These are phyloP conservation scores for Pouteria glomerata DNA, from an alignment of 148 eudicot genomes.

Conservation along the genomic window DNA sequence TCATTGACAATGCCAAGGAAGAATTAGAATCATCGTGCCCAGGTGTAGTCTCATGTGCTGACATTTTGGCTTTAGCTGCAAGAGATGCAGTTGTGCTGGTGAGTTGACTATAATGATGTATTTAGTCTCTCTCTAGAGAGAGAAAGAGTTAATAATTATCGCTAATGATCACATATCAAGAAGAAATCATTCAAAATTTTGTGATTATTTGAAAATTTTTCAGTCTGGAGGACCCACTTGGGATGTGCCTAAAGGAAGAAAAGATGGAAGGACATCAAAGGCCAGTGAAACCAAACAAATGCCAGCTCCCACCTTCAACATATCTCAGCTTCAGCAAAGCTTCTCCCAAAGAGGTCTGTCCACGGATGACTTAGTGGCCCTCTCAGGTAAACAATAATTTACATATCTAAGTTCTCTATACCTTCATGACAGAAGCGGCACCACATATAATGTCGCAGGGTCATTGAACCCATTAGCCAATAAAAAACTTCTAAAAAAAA, in stretches of 20 bases:
- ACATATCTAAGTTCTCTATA: too few species aligned
- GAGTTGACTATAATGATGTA: constrained; percentile 19
- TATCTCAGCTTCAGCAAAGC: constrained; percentile 80
- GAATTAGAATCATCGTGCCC: constrained; percentile 67
- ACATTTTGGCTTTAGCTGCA: constrained; percentile 80
- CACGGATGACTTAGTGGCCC: constrained; percentile 71
- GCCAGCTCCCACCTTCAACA: constrained; percentile 79
- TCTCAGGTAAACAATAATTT: constrained; percentile 70
- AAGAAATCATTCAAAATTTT: background rate
- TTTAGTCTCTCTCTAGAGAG: background rate
- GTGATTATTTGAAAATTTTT: too few species aligned
- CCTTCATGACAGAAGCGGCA: too few species aligned
- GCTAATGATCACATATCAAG: background rate
- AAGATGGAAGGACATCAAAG: constrained; percentile 78
- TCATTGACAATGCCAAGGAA: constrained; percentile 69
- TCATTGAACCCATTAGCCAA: too few species aligned
- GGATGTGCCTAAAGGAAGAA: constrained; percentile 87
- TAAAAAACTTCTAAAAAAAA: too few species aligned
- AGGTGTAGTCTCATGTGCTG: constrained; percentile 87
- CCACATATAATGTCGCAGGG: too few species aligned
- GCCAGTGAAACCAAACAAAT: constrained; percentile 68
- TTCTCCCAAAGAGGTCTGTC: constrained; percentile 75
- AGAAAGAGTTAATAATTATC: too few species aligned
- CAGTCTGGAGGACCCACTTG: constrained; percentile 89
- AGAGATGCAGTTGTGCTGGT: constrained; percentile 73